Evolutionary conservation across 169 alveolate species (phyloP), one percentile per base, ranked within the genome.

Genomic region (Theileria annulata): DNA sequence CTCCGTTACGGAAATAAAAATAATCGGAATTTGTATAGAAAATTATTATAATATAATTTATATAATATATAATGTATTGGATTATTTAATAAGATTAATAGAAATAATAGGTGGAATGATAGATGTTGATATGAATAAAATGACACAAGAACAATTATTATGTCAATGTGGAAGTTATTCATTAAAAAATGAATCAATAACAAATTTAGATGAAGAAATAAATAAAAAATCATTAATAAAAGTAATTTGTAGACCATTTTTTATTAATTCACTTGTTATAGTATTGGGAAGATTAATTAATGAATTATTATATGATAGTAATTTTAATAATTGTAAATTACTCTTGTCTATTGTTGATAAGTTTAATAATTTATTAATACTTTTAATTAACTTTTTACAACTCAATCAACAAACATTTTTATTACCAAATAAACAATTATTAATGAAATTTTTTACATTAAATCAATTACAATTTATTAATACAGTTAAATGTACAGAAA

Each of bases 301-400:
- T 49, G 88, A 82, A 58, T 74, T 82, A 3, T 1, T 82, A 60
- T 82, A 82, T 63, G 88, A 82, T 60, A 71, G 77, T 15, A 79
- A 82, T 48, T 82, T 69, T 75, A 68, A 3, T 2, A 60, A 60
- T 33, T 12, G 4, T 33, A 60, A 60, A 33, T 9, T 60, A 9
- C 69, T 60, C 5, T 15, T 60, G 69, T 3, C 27, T 3, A n/a
- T 60, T 12, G 69, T 60, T 27, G 27, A 60, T 33, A 60, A 60
- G 69, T 19, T 13, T n/a, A 15, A 60, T 33, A 60, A n/a, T 13
- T 12, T 60, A n/a, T 4, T 60, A 9, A 60, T 23, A 4, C 69
- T 60, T 23, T 3, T 27, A 13, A n/a, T 60, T 12, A n/a, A 60
- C 48, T 60, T 23, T 33, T 33, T 60, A 33, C 12, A 56, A 8